Evolutionary conservation across 1,284 basidiomycete species (phyloP).

Genomic region (Pyrrhoderma noxium): DNA sequence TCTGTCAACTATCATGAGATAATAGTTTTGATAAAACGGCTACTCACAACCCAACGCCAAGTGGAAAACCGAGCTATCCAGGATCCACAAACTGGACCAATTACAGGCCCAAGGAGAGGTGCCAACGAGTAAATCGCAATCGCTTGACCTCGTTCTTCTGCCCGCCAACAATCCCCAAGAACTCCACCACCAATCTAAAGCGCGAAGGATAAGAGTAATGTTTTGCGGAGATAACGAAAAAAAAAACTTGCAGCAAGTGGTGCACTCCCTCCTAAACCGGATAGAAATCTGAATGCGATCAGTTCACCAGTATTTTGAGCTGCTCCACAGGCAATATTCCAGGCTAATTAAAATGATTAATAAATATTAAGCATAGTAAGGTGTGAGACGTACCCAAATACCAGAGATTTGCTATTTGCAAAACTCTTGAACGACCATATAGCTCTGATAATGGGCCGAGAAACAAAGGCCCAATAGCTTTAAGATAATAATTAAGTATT

Average conservation of each 20-base stretch:
- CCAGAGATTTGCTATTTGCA: conserved; percentile 49
- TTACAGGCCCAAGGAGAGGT: conserved; percentile 51
- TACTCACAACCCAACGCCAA: conserved; percentile 57
- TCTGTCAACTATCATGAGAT: conserved; percentile 30
- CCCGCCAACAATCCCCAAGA: conserved; percentile 61
- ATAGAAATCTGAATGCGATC: conserved; percentile 57
- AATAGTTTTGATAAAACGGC: background rate
- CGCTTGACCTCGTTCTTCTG: conserved; percentile 62
- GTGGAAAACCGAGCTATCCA: conserved; percentile 44
- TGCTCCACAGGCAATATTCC: conserved; percentile 63
- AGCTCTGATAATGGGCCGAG: conserved; percentile 55
- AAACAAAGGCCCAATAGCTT: conserved; percentile 46
- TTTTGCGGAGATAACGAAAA: conserved; percentile 2
- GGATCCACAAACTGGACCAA: conserved; percentile 60
- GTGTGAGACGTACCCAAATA: conserved; percentile 40
- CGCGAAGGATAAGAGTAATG: background rate
- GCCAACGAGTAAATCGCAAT: conserved; percentile 65
- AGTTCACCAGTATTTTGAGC: conserved; percentile 50
- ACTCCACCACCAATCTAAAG: conserved; percentile 57
- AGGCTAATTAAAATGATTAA: conserved; percentile 33
- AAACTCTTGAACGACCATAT: conserved; percentile 33
- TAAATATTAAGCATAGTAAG: background rate
- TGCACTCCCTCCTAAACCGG: conserved; percentile 59
- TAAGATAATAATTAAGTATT: background rate
- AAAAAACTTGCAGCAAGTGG: conserved; percentile 42